Evolutionary conservation across 2,329 filamentous ascomycete species (phyloP).

Genomic region (Colletotrichum sp.): DNA sequence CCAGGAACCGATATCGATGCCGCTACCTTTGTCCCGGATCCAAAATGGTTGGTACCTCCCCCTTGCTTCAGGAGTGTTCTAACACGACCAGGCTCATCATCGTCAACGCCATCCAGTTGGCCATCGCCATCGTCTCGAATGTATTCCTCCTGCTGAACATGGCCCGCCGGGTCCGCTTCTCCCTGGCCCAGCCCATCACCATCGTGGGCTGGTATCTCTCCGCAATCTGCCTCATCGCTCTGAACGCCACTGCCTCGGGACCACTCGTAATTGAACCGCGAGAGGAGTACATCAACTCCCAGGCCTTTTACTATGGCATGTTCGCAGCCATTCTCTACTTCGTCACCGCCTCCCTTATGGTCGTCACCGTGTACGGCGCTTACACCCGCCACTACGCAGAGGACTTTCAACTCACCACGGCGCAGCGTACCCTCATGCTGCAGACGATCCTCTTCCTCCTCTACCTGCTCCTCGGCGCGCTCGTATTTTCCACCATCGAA

Average conservation of each 20-base stretch:
- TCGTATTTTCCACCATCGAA: conserved; percentile 76
- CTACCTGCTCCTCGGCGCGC: conserved; percentile 80
- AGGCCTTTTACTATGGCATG: conserved; percentile 87
- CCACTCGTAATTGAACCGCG: conserved; percentile 48
- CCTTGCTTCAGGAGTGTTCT: neutral
- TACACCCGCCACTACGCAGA: conserved; percentile 72
- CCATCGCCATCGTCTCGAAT: conserved; percentile 79
- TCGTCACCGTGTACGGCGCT: conserved; percentile 81
- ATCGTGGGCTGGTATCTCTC: conserved; percentile 80
- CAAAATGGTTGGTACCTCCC: conserved; percentile 61
- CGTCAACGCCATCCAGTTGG: conserved; percentile 80
- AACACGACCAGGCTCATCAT: conserved; percentile 62
- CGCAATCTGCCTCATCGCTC: conserved; percentile 68
- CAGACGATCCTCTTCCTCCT: conserved; percentile 87
- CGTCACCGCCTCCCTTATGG: conserved; percentile 76
- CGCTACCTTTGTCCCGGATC: conserved; percentile 66
- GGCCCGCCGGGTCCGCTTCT: conserved; percentile 79
- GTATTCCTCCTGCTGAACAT: conserved; percentile 87
- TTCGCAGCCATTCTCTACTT: conserved; percentile 83
- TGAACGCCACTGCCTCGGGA: conserved; percentile 69
- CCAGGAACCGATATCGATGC: conserved; percentile 51
- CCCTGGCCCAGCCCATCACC: conserved; percentile 81
- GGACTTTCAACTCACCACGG: conserved; percentile 78
- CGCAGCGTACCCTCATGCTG: conserved; percentile 86
- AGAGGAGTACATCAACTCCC: conserved; percentile 69